Evolutionary conservation across 2,329 filamentous ascomycete species (phyloP).

Genomic region (Remersonia thermophila): DNA sequence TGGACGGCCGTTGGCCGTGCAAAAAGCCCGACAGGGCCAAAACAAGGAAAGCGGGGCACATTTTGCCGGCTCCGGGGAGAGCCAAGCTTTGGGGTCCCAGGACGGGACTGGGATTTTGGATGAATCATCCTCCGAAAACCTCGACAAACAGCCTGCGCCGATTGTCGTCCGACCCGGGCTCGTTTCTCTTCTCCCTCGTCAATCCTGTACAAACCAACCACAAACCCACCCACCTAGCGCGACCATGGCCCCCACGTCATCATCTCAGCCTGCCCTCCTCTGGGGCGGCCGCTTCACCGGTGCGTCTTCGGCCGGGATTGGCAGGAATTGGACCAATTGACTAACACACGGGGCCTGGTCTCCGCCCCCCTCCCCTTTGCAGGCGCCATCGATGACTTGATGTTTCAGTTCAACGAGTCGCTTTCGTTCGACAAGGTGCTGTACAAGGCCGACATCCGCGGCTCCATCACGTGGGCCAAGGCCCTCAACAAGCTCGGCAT

Average conservation of each 20-base stretch:
- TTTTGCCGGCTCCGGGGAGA: too few relatives aligned
- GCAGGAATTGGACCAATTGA: neutral
- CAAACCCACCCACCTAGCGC: too few relatives aligned
- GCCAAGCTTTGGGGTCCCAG: too few relatives aligned
- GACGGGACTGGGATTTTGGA: too few relatives aligned
- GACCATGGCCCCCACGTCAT: constrained; percentile 10
- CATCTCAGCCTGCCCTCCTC: constrained; percentile 13
- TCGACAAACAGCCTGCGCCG: neutral
- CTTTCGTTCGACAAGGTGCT: constrained; percentile 69
- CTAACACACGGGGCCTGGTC: constrained; percentile 2
- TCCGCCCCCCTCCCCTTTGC: constrained; percentile 1
- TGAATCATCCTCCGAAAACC: too few relatives aligned
- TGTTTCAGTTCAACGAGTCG: constrained; percentile 73
- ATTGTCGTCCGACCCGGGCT: too few relatives aligned
- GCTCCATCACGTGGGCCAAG: constrained; percentile 74
- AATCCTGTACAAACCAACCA: constrained; percentile 1
- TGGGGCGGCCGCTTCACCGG: constrained; percentile 40
- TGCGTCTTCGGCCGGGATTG: constrained; percentile 15
- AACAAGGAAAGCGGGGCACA: too few relatives aligned
- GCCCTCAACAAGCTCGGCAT: constrained; percentile 51
- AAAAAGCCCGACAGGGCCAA: too few relatives aligned
- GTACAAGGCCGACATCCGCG: constrained; percentile 69
- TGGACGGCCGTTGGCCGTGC: too few relatives aligned
- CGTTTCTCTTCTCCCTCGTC: neutral
- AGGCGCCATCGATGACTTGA: constrained; percentile 75